Conservation (phyloP, 192 early-diverging fungal genomes). For the Pilaira anomala region DNA sequence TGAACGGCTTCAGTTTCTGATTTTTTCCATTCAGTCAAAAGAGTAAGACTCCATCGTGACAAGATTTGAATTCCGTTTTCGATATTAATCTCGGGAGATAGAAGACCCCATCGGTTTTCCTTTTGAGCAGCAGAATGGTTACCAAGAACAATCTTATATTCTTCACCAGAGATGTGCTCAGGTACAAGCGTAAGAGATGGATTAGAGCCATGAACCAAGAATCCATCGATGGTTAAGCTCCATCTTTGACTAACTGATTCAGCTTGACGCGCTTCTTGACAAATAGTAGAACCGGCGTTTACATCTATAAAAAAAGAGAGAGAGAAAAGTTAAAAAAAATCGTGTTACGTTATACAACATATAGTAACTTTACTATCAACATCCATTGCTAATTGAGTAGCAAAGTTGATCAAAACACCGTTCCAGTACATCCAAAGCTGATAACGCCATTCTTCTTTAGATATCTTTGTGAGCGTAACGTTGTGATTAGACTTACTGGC, state of each 20-base stretch:
- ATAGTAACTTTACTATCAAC: conserved; percentile 13
- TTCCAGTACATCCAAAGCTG: conserved; percentile 33
- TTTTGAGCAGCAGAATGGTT: background rate
- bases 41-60: conserved; percentile 14
- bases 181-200: conserved; percentile 9
- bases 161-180: background rate
- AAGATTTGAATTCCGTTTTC: conserved; percentile 14
- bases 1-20: conserved; percentile 8
- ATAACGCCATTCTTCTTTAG: conserved; percentile 8
- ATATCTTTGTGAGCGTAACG: background rate
- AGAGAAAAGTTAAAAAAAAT: too few relatives aligned
- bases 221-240: conserved; percentile 20
- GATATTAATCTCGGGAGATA: conserved; percentile 13
- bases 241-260: conserved; percentile 13
- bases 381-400: conserved; percentile 17
- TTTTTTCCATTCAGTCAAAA: conserved; percentile 22
- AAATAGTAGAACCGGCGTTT: background rate
- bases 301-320: background rate
- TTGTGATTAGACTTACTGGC: conserved; percentile 1
- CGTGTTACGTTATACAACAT: background rate
- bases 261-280: background rate
- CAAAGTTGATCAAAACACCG: conserved; percentile 26
- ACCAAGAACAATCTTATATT: background rate
- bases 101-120: conserved; percentile 30
- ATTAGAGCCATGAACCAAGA: conserved; percentile 2